Base-by-base conservation (phyloP, 768 basidiomycete species). In the Rhodotorula paludigena region DNA sequence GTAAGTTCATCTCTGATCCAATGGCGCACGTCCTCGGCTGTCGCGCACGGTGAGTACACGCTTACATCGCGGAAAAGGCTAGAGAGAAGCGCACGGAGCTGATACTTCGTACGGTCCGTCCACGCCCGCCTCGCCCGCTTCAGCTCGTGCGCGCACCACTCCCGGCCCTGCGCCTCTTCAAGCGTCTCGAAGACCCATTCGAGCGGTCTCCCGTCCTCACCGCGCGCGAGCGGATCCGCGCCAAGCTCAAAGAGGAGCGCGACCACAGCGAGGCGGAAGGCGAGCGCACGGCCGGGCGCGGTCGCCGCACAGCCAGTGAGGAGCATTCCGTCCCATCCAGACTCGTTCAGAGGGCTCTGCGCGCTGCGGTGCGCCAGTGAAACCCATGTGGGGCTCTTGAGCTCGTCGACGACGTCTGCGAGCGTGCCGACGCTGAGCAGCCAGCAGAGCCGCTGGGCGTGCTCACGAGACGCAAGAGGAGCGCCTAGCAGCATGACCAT, bases 211-310 rank as follows among this genome's bases (percentile, higher is more conserved):
- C 62, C 62, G 23, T 21, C 16, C 12, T 20, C 14, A 20, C 23
- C 32, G 8, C 6, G 12, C 45, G 45, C 33, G n/a, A 18, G 33
- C 1, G 54, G 54, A 16, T 49, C 21, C 3, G 44, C 53, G 12
- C 62, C 62, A 10, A 33, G 18, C 23, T 48, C 44, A 36, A 63
- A 33, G n/a, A 63, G 44, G 45, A 56, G 10, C 8, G 21, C 36
- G 32, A 28, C 36, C n/a, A 2, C 3, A 0, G 45, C 53, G 35
- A 39, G 35, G 44, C 62, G 44, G 54, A 48, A 33, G 4, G 21
- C 30, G 44, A 15, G 6, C 7, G 11, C 8, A 11, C 41, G 41
- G 15, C 2, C 2, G 16, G 33, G 20, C 2, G 52, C 28, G 30
- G 16, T 8, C 3, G 42, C 39, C 15, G 44, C 33, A 23, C 12